Percentiles rank a stretch among this genome's conserved stretches.
Conservation (phyloP, 2,329 filamentous ascomycete genomes). For the Fusarium tricinctum region DNA sequence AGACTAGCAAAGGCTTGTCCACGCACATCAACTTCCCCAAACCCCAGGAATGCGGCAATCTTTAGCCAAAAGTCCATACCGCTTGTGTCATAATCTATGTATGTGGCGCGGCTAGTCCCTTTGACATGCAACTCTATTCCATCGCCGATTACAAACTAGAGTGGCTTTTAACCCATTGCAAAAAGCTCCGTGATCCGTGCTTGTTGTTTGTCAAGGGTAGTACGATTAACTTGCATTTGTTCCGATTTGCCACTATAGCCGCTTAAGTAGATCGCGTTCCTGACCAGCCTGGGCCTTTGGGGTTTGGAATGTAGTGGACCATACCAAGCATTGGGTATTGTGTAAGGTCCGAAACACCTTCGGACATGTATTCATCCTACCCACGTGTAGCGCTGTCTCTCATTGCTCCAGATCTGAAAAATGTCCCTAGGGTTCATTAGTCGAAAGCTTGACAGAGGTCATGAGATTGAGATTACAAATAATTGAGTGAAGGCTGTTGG, state of each 20-base stretch:
- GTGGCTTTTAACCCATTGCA: neutral
- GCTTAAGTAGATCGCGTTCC: neutral
- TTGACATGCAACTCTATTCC: neutral
- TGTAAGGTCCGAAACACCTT: neutral
- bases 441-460: neutral
- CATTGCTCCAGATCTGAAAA: neutral
- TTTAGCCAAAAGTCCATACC: neutral
- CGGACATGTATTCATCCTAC: neutral
- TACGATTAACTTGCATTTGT: neutral
- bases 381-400: neutral
- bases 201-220: accelerated
- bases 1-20: neutral
- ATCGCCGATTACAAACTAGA: neutral
- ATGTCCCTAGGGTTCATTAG: neutral
- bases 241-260: neutral
- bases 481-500: neutral
- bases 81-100: neutral
- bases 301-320: slow-evolving; percentile 7
- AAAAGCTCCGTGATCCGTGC: neutral
- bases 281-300: neutral
- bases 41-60: slow-evolving; percentile 2
- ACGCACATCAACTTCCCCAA: too few relatives aligned
- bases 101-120: slow-evolving; percentile 13
- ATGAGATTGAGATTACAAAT: neutral
- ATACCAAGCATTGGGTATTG: neutral